Evolutionary conservation across 495 filamentous ascomycete genomes (phyloP), one percentile per base, ranked within the genome.

Genomic region (Thozetella sp.): DNA sequence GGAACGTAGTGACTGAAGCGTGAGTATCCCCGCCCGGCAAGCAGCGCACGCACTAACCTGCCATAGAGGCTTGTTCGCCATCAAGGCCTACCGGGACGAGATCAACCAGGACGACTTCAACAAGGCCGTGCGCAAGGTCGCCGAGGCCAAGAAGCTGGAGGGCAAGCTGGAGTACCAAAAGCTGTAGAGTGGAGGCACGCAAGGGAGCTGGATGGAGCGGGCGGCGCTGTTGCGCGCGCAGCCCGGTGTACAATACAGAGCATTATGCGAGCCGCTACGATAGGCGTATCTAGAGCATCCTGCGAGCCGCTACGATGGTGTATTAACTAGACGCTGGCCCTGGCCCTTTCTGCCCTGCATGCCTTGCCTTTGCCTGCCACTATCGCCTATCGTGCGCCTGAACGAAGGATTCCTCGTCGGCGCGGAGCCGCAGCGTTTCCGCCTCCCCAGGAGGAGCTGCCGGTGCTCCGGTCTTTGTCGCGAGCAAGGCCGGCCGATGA

Each of bases 101-200:
- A 89, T 99, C 74, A 97, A 89, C 76, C 96, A 98, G 72, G 96
- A 99, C 66, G 96, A 99, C 71, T 97, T 98, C 86, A 97, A 97
- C 81, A 96, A 96, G 77, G 95, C 96, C 9, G 96, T 98, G 51
- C 87, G 96, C 55, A 98, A 98, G 84, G 88, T 99, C 64, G 92
- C 90, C 17, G 96, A 99, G 75, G 83, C 92, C 30, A 99, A 99
- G 91, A 99, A 99, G 76, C 74, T 98, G 61, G 96, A 98, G 75
- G 96, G 95, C 76, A 96, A 96, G 79, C 81, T 97, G 53, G 95
- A 99, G 72, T 99, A 99, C 79, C 88, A 96, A 83, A 97, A 98
- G 81, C 79, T 99, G 76, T 99, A 88, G 78, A 58, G 23, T n/a
- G 43, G 23, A 13, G 20, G 55, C 4, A 48, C 43, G 3, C 9